phyloP scores from a whole-genome alignment of 2,329 filamentous ascomycete genomes.

The Cladobotryum protrusum region DNA sequence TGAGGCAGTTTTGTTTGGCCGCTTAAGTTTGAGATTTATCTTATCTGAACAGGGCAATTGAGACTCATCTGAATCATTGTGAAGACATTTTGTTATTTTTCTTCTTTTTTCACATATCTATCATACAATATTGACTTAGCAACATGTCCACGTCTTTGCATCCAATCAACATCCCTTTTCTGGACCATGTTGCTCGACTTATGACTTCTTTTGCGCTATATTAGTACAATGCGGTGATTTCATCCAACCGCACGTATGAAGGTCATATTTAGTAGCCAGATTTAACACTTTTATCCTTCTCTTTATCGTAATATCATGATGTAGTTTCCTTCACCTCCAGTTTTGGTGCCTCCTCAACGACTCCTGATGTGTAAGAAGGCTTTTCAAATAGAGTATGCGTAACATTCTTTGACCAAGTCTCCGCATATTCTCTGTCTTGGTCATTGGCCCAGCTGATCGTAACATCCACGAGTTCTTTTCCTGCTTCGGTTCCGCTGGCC shows the following conservation, averaged over 20 bases:
- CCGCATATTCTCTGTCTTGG: slow-evolving; percentile 40
- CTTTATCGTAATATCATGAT: background rate
- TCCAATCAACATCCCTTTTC: slow-evolving; percentile 7
- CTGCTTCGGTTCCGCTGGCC: slow-evolving; percentile 16
- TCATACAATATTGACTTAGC: slow-evolving; percentile 7
- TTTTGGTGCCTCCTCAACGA: background rate
- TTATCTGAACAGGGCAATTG: no score
- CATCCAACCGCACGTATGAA: background rate
- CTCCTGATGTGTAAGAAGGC: slow-evolving; percentile 12
- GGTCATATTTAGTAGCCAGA: background rate
- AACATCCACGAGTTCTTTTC: slow-evolving; percentile 30
- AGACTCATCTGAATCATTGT: no score
- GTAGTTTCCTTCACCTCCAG: background rate
- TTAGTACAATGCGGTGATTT: slow-evolving; percentile 1
- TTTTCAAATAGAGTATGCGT: slow-evolving; percentile 38
- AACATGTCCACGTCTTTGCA: background rate
- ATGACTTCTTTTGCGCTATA: slow-evolving; percentile 1
- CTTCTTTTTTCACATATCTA: slow-evolving; percentile 5
- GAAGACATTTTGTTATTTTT: background rate
- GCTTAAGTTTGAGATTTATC: background rate
- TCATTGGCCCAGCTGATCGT: slow-evolving; percentile 48
- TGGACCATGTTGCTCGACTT: background rate
- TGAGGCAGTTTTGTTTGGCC: slow-evolving; percentile 45
- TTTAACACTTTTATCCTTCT: background rate
- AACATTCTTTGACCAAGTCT: slow-evolving; percentile 48